phyloP scores from a whole-genome alignment of 441 rosid genomes.

The Syzygium syzygioides region DNA sequence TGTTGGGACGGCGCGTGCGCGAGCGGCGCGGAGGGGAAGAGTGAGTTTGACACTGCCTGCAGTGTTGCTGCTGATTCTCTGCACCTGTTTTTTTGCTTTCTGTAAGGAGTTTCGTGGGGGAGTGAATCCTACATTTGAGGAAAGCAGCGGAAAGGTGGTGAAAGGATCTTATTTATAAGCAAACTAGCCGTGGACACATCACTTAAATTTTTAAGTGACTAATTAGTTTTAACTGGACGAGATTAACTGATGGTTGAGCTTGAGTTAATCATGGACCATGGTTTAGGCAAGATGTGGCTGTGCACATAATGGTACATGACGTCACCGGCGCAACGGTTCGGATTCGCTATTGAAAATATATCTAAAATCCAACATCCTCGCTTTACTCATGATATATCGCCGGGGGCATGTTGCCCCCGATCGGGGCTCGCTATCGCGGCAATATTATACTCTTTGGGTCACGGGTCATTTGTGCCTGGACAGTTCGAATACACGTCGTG shows the following conservation, averaged over 20 bases:
- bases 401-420: not conserved
- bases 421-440: not conserved
- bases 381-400: not conserved
- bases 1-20: constrained; percentile 22
- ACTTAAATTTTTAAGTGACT: not conserved
- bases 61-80: not conserved
- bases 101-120: not conserved
- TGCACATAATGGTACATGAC: not conserved
- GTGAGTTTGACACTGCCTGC: not conserved
- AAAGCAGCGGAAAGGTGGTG: not conserved
- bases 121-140: not conserved
- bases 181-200: not conserved
- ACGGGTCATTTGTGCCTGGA: accelerated
- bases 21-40: not conserved
- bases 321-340: accelerated
- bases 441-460: not conserved
- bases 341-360: accelerated
- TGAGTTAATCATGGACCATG: not conserved
- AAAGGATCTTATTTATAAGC: not conserved
- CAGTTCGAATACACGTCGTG: not conserved
- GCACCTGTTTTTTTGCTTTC: not conserved
- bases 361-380: not conserved
- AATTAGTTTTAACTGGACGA: not conserved
- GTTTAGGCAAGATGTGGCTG: not conserved
- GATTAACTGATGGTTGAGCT: not conserved